phyloP scores from a whole-genome alignment of 768 basidiomycete genomes.

The Termitomyces sp. region DNA sequence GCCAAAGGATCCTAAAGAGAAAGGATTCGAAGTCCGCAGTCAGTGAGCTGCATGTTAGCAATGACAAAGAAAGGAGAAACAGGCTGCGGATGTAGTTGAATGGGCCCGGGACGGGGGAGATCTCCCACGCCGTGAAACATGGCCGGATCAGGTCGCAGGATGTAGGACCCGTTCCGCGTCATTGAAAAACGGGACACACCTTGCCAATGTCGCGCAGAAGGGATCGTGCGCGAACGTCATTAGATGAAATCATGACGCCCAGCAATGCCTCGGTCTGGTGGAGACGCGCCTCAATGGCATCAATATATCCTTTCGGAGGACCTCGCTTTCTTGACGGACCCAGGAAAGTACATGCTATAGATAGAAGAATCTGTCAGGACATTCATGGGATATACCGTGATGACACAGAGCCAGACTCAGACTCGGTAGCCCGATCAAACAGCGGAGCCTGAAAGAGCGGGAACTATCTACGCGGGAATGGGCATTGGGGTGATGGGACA shows the following conservation, averaged over 20 bases:
- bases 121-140: slow-evolving; percentile 4
- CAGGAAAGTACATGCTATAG: slow-evolving; percentile 70
- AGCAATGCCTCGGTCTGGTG: slow-evolving; percentile 90
- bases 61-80: neutral
- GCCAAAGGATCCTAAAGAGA: slow-evolving; percentile 65
- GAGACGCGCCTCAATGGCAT: slow-evolving; percentile 86
- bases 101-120: neutral
- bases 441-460: neutral
- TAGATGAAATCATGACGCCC: slow-evolving; percentile 69
- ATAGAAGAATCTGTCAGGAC: slow-evolving; percentile 7
- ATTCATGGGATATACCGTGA: slow-evolving; percentile 4
- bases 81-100: neutral
- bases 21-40: slow-evolving; percentile 13
- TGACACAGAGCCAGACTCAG: slow-evolving; percentile 8
- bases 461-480: slow-evolving; percentile 8
- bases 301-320: slow-evolving; percentile 92
- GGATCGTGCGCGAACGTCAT: slow-evolving; percentile 35
- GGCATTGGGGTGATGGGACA: neutral
- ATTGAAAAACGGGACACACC: slow-evolving; percentile 28
- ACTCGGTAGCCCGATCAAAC: neutral
- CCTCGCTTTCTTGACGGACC: slow-evolving; percentile 82
- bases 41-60: neutral
- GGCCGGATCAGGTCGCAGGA: slow-evolving; percentile 5
- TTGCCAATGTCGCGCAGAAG: slow-evolving; percentile 49
- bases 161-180: neutral